Percentiles rank a stretch among this genome's conserved stretches.
phyloP scores from a whole-genome alignment of 352 stramenopile species.

The Aphanomyces cochlioides region DNA sequence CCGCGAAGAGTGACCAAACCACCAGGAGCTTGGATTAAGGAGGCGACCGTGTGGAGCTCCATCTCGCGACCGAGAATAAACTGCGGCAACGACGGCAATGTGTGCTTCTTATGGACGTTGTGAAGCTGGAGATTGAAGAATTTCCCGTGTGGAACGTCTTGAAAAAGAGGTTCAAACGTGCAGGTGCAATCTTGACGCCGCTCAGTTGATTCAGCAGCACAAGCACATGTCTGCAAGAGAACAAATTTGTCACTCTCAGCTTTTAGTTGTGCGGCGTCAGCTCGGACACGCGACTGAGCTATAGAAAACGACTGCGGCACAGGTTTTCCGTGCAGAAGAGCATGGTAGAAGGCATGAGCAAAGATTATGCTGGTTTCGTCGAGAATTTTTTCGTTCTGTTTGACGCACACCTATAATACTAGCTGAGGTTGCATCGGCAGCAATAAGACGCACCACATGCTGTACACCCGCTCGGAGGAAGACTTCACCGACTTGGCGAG shows the following conservation, averaged over 20 bases:
- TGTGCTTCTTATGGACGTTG: slow-evolving; percentile 60
- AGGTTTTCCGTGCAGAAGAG: slow-evolving; percentile 62
- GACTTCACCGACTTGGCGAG: slow-evolving; percentile 66
- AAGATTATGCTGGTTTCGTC: slow-evolving; percentile 76
- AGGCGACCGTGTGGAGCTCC: slow-evolving; percentile 64
- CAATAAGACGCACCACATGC: slow-evolving; percentile 41
- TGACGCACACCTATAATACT: slow-evolving; percentile 44
- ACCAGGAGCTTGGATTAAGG: slow-evolving; percentile 46
- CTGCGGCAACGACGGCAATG: slow-evolving; percentile 56
- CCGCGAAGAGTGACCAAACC: slow-evolving; percentile 71
- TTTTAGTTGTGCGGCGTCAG: slow-evolving; percentile 60
- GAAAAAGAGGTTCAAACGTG: slow-evolving; percentile 52
- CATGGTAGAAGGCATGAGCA: slow-evolving; percentile 75
- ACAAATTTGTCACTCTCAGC: slow-evolving; percentile 74
- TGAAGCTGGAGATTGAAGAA: slow-evolving; percentile 69
- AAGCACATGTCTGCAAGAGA: slow-evolving; percentile 54
- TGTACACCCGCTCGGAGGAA: slow-evolving; percentile 73
- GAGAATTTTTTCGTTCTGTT: slow-evolving; percentile 59
- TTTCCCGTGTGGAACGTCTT: slow-evolving; percentile 66
- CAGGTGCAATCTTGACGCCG: slow-evolving; percentile 41
- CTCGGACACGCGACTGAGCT: slow-evolving; percentile 60
- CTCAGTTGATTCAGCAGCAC: slow-evolving; percentile 35
- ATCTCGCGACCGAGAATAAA: slow-evolving; percentile 73
- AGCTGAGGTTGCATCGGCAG: too few species aligned
- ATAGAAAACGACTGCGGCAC: slow-evolving; percentile 74